phyloP scores from a whole-genome alignment of 345 rosid genomes.

The Gossypium arboreum region DNA sequence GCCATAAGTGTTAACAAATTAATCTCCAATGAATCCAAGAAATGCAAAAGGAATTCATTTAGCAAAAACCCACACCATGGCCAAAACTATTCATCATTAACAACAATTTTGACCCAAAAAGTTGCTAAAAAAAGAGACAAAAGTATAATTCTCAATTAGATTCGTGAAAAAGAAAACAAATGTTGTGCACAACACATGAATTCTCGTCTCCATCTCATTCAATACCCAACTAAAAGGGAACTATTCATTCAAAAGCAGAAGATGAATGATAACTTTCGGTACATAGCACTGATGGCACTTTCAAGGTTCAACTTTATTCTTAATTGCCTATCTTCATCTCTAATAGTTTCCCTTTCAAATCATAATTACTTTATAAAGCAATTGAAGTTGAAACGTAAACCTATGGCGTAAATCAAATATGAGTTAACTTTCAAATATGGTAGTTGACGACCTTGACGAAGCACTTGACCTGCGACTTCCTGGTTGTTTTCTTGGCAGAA shows the following conservation, averaged over 20 bases:
- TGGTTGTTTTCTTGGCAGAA: no score
- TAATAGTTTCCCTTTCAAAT: no score
- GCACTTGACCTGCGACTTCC: no score
- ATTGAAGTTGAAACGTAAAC: neutral
- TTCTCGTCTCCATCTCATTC: neutral
- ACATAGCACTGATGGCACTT: neutral
- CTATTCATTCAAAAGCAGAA: neutral
- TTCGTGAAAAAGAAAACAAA: neutral
- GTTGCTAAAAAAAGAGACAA: neutral
- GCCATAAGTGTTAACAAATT: neutral
- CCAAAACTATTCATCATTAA: neutral
- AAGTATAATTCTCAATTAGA: neutral
- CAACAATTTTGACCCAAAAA: neutral
- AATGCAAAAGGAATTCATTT: neutral
- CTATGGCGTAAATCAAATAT: neutral
- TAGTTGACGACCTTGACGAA: no score
- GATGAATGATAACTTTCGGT: neutral
- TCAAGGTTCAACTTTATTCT: neutral
- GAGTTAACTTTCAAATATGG: no score
- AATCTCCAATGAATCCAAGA: constrained; percentile 7
- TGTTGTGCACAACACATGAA: neutral
- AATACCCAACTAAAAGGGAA: neutral
- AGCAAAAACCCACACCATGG: neutral
- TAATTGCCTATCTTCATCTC: no score
- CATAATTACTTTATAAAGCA: neutral